Evolutionary conservation across 202 grass and related monocot species (phyloP).

Genomic region (Musa balbisiana): DNA sequence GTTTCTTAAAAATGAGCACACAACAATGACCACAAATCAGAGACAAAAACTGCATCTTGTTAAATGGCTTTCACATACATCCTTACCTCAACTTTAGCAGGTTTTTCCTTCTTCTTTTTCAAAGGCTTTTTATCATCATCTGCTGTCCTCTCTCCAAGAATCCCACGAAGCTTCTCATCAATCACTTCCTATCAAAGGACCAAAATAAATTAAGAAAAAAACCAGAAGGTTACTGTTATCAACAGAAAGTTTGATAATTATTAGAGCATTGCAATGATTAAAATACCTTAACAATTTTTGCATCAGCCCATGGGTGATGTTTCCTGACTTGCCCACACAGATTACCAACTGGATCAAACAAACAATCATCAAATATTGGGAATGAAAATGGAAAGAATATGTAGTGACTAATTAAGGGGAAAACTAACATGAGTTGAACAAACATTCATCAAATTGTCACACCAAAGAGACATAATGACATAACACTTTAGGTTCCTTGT

Average conservation of each 20-base stretch:
- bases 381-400: neutral
- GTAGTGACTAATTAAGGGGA: neutral
- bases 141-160: slow-evolving; percentile 73
- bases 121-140: slow-evolving; percentile 72
- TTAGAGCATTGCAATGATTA: neutral
- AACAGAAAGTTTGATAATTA: neutral
- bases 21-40: slow-evolving; percentile 11
- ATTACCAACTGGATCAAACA: slow-evolving; percentile 51
- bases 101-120: slow-evolving; percentile 87
- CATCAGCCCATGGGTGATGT: slow-evolving; percentile 74
- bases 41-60: slow-evolving; percentile 3
- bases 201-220: slow-evolving; percentile 19
- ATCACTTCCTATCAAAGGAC: slow-evolving; percentile 55
- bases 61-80: neutral
- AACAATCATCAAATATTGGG: neutral
- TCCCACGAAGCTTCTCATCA: slow-evolving; percentile 57
- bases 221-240: slow-evolving; percentile 5
- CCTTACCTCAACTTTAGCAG: slow-evolving; percentile 67
- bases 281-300: slow-evolving; percentile 62
- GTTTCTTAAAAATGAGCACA: slow-evolving; percentile 38
- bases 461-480: neutral
- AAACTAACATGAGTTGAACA: neutral
- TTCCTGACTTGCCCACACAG: slow-evolving; percentile 80
- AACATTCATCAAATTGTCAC: neutral
- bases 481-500: neutral